Evolutionary conservation across 73 alveolate genomes (phyloP).

Genomic region (Tetrahymena elliotti): DNA sequence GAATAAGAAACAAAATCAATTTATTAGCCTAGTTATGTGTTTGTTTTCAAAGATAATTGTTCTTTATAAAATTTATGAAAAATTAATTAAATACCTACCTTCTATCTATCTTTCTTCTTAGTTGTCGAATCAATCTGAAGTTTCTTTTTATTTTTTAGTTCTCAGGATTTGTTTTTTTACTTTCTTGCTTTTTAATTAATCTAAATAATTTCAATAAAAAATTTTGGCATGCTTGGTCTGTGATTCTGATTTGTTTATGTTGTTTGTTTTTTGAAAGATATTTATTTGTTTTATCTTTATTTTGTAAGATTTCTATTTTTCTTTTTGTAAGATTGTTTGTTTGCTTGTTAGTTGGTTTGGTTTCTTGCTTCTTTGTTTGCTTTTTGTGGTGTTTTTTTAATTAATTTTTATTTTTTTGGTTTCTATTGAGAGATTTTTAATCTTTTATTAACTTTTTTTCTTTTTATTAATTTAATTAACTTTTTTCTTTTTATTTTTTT

Average conservation of each 20-base stretch:
- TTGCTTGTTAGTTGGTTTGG: not conserved
- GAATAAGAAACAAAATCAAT: too few relatives aligned
- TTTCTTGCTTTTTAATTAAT: not conserved
- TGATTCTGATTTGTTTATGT: not conserved
- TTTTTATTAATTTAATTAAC: not conserved
- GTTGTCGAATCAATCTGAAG: not conserved
- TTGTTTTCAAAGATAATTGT: too few relatives aligned
- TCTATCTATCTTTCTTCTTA: not conserved
- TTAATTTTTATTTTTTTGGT: not conserved
- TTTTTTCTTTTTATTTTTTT: not conserved
- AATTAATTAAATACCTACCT: not conserved
- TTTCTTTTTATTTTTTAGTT: not conserved
- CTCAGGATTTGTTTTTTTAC: not conserved
- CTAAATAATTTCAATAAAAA: not conserved
- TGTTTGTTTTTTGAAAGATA: not conserved
- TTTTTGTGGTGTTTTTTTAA: not conserved
- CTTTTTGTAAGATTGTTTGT: not conserved
- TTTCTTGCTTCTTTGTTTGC: not conserved
- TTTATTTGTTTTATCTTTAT: not conserved
- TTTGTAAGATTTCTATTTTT: not conserved
- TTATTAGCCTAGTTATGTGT: too few relatives aligned
- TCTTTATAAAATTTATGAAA: too few relatives aligned
- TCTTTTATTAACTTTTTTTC: not conserved
- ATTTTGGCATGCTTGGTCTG: not conserved
- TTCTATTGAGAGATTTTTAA: not conserved